These are phyloP conservation scores for Dioszegia crocea DNA, from an alignment of 768 basidiomycete species.

Conservation along the genomic window DNA sequence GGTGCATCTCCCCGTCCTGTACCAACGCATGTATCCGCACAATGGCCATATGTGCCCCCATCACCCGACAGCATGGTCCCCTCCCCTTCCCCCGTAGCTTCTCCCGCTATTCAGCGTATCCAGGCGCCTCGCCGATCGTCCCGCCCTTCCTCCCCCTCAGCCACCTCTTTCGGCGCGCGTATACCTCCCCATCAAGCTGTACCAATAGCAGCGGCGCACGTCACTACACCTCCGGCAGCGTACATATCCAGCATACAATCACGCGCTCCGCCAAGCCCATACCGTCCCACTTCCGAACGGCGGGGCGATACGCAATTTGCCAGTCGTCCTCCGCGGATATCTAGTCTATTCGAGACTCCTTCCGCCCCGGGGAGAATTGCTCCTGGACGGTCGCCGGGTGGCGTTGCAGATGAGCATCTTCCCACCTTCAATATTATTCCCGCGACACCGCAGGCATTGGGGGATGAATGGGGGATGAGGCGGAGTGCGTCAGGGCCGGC, in stretches of 20 bases:
- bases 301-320: constrained; percentile 9
- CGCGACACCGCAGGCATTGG: constrained; percentile 36
- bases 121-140: constrained; percentile 13
- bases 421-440: constrained; percentile 45
- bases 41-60: not conserved
- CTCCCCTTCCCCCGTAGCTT: not conserved
- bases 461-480: constrained; percentile 21
- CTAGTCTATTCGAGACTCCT: constrained; percentile 14
- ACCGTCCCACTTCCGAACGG: constrained; percentile 31
- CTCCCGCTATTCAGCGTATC: not conserved
- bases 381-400: not conserved
- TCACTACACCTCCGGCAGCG: constrained; percentile 41
- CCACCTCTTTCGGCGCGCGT: constrained; percentile 33
- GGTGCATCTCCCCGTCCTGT: constrained; percentile 1
- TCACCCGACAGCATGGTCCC: not conserved
- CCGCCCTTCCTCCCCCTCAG: constrained; percentile 33
- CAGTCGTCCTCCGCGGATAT: constrained; percentile 19
- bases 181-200: constrained; percentile 22
- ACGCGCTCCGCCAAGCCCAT: constrained; percentile 36
- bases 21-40: not conserved
- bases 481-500: constrained; percentile 4
- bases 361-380: not conserved
- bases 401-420: constrained; percentile 12
- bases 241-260: constrained; percentile 32
- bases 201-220: constrained; percentile 23